Base-by-base conservation (phyloP, 805 yeast genomes). In the Dipodascus albidus region DNA sequence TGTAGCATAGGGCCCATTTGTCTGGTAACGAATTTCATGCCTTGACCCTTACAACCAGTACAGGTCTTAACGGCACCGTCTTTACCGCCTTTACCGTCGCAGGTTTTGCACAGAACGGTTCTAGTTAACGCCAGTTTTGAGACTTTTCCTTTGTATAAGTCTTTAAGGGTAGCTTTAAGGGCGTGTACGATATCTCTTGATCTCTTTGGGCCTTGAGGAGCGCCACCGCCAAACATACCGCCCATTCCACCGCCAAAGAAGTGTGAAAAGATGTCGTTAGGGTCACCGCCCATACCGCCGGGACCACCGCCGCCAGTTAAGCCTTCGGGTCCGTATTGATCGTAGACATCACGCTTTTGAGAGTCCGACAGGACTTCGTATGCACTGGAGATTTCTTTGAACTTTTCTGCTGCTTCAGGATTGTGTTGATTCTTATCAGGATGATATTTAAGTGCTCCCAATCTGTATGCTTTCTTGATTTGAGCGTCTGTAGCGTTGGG, bases 1-100 rank as follows among this genome's bases (percentile, higher is more conserved):
- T 93, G 99, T 65, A 93, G 86, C 90, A 93, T 88, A 60, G 96
- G 96, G 63, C 99, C 99, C 96, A 93, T 90, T 74, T 93, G 98
- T 76, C 96, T 86, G 52, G 96, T 87, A 60, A 89, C 85, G 60
- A 91, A 84, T 71, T 81, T 87, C 70, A 84, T 73, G 79, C 99
- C 99, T 63, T 79, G 78, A 71, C 99, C 99, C 66, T 80, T 79
- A 82, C 99, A 93, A 42, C 81, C 69, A 52, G 81, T 60, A 82
- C 99, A 93, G 64, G 81, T 81, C 75, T 85, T 85, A 59, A 90
- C 95, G 54, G 87, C 76, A 59, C 93, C 95, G 61, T 82, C 86
- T 66, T 87, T 87, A 73, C 99, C 99, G 71, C 99, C 99, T 65
- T 82, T 82, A 64, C 99, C 99, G 53, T 87, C 84, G 78, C 99